These are phyloP conservation scores for Globisporangium echinulatum DNA, from an alignment of 352 stramenopile species.

Conservation along the genomic window DNA sequence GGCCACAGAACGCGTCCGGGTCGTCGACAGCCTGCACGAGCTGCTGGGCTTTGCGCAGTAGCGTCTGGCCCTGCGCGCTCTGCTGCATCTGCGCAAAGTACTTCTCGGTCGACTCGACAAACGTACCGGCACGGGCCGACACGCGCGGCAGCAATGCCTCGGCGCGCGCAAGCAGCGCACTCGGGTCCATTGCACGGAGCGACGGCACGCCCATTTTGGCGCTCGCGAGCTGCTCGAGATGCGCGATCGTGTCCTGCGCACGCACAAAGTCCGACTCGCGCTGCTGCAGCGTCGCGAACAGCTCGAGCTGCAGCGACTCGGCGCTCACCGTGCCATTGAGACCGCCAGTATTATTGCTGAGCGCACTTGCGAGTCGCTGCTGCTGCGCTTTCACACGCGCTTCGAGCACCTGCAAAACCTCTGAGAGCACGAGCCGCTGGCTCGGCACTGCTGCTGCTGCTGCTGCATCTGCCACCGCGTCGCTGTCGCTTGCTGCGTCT, in stretches of 20 bases:
- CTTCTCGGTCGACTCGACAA: slow-evolving; percentile 62
- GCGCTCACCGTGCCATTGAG: slow-evolving; percentile 34
- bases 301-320: slow-evolving; percentile 32
- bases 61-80: slow-evolving; percentile 50
- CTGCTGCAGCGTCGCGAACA: slow-evolving; percentile 46
- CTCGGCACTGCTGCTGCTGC: slow-evolving; percentile 8
- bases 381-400: slow-evolving; percentile 39
- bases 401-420: slow-evolving; percentile 61
- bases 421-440: slow-evolving; percentile 48
- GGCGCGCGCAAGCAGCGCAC: slow-evolving; percentile 46
- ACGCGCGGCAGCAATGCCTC: slow-evolving; percentile 61
- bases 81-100: slow-evolving; percentile 69
- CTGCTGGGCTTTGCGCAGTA: slow-evolving; percentile 65
- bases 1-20: slow-evolving; percentile 60
- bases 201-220: slow-evolving; percentile 52
- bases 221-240: slow-evolving; percentile 56
- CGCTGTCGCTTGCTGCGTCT: background rate
- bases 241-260: slow-evolving; percentile 43
- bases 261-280: slow-evolving; percentile 55
- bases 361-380: slow-evolving; percentile 20
- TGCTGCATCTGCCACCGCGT: slow-evolving; percentile 15
- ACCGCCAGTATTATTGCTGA: no score
- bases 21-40: slow-evolving; percentile 73
- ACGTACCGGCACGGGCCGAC: slow-evolving; percentile 35
- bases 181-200: slow-evolving; percentile 48